A percentile compares a stretch with the other conserved stretches of the same genome.
Evolutionary conservation across 192 early-diverging fungal genomes (phyloP).

Genomic region (Entomortierella parvispora): DNA sequence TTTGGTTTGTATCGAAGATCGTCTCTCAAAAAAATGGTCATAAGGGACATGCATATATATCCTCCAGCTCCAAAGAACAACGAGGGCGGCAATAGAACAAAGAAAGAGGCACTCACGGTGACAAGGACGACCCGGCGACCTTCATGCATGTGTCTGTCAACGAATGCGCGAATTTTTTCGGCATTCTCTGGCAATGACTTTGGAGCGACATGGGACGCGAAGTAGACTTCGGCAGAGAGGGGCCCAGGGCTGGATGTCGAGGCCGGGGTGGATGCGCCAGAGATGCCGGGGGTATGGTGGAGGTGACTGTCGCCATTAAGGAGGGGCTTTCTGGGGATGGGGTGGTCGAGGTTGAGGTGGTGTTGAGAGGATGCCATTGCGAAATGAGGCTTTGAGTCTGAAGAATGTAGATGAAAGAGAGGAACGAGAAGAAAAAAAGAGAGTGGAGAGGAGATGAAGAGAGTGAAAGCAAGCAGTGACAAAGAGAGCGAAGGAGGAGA

Average conservation of each 20-base stretch:
- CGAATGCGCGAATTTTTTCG: conserved; percentile 65
- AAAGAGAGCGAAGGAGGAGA: conserved; percentile 5
- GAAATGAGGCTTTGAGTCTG: neutral
- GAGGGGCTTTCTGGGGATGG: conserved; percentile 20
- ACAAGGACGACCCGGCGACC: conserved; percentile 85
- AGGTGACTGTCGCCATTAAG: neutral
- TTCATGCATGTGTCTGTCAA: conserved; percentile 58
- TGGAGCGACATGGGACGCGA: conserved; percentile 76
- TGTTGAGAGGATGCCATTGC: conserved; percentile 15
- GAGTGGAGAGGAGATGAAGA: conserved; percentile 2
- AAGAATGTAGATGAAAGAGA: neutral
- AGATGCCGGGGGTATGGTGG: conserved; percentile 11
- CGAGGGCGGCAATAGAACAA: neutral
- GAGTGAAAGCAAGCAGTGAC: neutral
- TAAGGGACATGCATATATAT: too few species aligned
- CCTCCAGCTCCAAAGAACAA: too few species aligned
- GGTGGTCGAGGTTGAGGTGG: conserved; percentile 24
- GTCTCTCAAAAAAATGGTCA: neutral
- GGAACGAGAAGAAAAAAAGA: neutral
- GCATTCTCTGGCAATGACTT: conserved; percentile 68
- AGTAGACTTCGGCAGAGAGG: conserved; percentile 73
- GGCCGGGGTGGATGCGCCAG: conserved; percentile 27
- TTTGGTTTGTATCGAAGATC: neutral
- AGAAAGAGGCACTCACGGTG: conserved; percentile 64
- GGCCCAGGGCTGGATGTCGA: conserved; percentile 39